phyloP scores from a whole-genome alignment of 208 protist genomes.

The Leishmania braziliensis region DNA sequence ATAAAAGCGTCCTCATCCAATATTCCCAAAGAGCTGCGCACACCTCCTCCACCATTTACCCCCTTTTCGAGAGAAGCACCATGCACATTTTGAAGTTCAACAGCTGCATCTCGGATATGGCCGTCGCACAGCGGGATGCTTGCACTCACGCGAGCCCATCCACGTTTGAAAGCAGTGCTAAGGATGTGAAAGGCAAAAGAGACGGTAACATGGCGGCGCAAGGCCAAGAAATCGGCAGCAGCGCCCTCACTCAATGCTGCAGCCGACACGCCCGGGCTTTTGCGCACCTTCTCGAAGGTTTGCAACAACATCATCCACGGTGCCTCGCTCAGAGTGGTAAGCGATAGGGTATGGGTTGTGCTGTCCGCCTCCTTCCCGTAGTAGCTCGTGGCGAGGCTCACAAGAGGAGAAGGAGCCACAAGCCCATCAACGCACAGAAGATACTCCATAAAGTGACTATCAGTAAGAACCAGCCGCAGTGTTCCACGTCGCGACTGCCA shows the following conservation, averaged over 20 bases:
- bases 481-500: slow-evolving; percentile 22
- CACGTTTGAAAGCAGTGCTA: slow-evolving; percentile 41
- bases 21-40: background rate
- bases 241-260: background rate
- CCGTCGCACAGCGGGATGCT: slow-evolving; percentile 17
- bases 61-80: background rate
- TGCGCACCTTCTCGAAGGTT: background rate
- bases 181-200: slow-evolving; percentile 45
- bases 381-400: slow-evolving; percentile 2
- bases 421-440: slow-evolving; percentile 15
- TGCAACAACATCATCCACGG: slow-evolving; percentile 21
- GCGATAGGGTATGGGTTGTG: no score
- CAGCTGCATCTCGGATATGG: background rate
- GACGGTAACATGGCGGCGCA: slow-evolving; percentile 31
- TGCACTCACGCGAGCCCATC: slow-evolving; percentile 38
- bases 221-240: slow-evolving; percentile 1
- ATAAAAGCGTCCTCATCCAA: slow-evolving; percentile 59
- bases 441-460: slow-evolving; percentile 24
- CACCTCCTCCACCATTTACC: background rate
- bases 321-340: slow-evolving; percentile 16
- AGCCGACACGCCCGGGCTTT: background rate
- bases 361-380: background rate
- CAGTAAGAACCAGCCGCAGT: slow-evolving; percentile 24
- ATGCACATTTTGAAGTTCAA: background rate
- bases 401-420: slow-evolving; percentile 7